Evolutionary conservation across 202 grass and related monocot genomes (phyloP), one percentile per base, ranked within the genome.

Genomic region (Panicum virgatum): DNA sequence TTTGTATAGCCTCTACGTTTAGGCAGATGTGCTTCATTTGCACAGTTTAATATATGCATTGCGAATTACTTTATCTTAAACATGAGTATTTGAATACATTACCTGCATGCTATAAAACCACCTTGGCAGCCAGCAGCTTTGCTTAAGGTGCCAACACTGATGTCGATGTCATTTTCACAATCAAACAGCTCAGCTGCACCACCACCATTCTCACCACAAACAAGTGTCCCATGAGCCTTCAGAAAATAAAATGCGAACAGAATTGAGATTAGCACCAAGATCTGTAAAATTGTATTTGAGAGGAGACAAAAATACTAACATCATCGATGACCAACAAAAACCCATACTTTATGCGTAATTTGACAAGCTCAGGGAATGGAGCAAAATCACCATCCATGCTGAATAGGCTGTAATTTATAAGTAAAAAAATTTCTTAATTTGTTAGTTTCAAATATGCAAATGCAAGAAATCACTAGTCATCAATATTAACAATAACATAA

Each of bases 311-410:
- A 76, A 50, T 73, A 84, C 86, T 91, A 73, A 94, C 95, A 89
- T 97, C 95, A 86, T 93, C 88, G 84, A 98, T 95, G 66, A 92
- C 90, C 84, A 98, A 88, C 37, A 93, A 54, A 91, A 98, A 95
- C 22, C 78, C 85, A 75, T 95, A 88, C 74, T 98, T 93, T 72
- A 75, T 90, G 69, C 89, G 83, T 64, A 98, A 80, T 48, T 87
- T 56, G 62, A 89, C 91, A 85, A 98, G 87, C 61, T 96, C 16
- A 79, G 52, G 36, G 30, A 98, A 83, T 36, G 92, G 96, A 78
- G 91, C 92, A 71, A 94, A 93, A 85, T 99, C 96, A 83, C 96
- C 96, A 89, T 93, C 92, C 96, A 99, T 94, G 79, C 89, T 93
- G 80, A 99, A 99, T 37, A 99, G 79, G 73, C 96, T 99, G 83